phyloP scores from a whole-genome alignment of 768 basidiomycete genomes.

The Leccinum imitatum region DNA sequence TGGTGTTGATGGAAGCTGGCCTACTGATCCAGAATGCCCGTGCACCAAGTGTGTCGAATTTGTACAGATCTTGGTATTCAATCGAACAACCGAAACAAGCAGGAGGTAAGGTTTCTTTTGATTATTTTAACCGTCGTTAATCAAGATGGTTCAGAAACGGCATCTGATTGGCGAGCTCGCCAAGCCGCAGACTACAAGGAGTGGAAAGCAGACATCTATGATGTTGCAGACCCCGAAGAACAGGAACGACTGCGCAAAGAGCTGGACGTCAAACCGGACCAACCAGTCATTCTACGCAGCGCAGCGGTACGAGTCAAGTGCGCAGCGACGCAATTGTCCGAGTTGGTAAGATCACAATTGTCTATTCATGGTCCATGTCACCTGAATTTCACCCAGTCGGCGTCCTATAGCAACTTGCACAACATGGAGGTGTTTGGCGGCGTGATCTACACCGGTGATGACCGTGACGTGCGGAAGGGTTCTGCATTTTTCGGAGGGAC shows the following conservation, averaged over 20 bases:
- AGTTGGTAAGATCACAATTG: background rate
- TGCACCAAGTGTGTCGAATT: background rate
- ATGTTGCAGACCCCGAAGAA: background rate
- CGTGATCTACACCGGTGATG: background rate
- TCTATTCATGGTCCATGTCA: too few species aligned
- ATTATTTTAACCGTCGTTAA: background rate
- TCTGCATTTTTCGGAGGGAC: background rate
- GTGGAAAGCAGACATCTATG: background rate
- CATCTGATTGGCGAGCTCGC: background rate
- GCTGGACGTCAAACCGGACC: background rate
- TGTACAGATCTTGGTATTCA: background rate
- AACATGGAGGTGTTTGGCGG: background rate
- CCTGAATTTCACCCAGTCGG: background rate
- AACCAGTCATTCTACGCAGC: background rate
- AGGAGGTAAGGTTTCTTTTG: background rate
- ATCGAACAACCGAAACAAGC: background rate
- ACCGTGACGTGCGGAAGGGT: background rate
- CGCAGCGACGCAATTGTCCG: background rate
- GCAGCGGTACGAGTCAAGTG: background rate
- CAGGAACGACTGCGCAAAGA: background rate
- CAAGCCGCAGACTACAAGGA: background rate
- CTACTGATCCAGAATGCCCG: background rate
- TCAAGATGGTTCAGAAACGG: background rate
- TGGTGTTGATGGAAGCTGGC: background rate
- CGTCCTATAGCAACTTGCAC: background rate